These are phyloP conservation scores for Atkinsonella texensis DNA, from an alignment of 2,329 filamentous ascomycete genomes.

Conservation along the genomic window DNA sequence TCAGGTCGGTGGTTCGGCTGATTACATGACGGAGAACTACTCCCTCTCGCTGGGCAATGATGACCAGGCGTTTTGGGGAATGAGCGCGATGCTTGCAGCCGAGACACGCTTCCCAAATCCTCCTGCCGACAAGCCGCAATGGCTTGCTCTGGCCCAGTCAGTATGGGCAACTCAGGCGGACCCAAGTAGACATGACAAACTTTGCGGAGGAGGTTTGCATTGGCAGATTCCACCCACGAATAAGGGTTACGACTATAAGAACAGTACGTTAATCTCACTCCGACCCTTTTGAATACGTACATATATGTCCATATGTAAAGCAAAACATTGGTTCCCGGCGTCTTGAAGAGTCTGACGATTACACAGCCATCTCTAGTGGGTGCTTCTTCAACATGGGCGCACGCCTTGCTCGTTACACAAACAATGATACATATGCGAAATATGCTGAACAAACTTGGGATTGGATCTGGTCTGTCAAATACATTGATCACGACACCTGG, in stretches of 20 bases:
- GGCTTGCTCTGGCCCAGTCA: conserved; percentile 44
- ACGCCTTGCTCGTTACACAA: conserved; percentile 57
- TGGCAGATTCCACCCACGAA: conserved; percentile 69
- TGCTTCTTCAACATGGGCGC: conserved; percentile 53
- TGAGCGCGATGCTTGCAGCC: conserved; percentile 47
- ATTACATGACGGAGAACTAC: conserved; percentile 43
- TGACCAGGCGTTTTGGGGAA: conserved; percentile 53
- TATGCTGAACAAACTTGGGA: conserved; percentile 52
- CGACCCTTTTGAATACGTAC: not conserved
- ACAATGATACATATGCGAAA: conserved; percentile 49
- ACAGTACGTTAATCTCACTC: conserved; percentile 21
- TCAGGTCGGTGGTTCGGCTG: conserved; percentile 36
- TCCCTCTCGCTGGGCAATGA: conserved; percentile 44
- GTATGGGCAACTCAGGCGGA: conserved; percentile 48
- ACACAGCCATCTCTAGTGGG: conserved; percentile 37
- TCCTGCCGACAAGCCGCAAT: conserved; percentile 32
- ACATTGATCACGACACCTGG: conserved; percentile 46
- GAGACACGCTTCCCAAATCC: conserved; percentile 44
- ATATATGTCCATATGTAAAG: too few relatives aligned
- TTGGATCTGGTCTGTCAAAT: conserved; percentile 41
- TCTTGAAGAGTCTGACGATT: too few relatives aligned
- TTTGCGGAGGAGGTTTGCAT: conserved; percentile 48
- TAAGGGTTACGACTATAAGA: conserved; percentile 64
- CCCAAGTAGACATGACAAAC: conserved; percentile 43
- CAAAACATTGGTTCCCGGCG: too few relatives aligned